phyloP scores from a whole-genome alignment of 106 monocot genomes.

The Dendrobium chrysotoxum region DNA sequence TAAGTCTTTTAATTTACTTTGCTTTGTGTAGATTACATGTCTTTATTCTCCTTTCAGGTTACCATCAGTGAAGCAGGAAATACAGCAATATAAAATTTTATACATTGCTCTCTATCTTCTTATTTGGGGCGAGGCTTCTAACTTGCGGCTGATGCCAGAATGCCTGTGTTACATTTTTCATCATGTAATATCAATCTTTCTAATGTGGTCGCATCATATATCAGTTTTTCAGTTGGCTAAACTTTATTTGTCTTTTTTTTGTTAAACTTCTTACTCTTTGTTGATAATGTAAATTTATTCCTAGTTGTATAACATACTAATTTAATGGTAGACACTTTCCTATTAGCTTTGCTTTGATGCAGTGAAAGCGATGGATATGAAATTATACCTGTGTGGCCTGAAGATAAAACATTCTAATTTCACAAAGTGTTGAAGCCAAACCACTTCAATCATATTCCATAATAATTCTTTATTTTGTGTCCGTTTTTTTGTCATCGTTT shows the following conservation, averaged over 20 bases:
- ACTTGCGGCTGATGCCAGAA: conserved; percentile 79
- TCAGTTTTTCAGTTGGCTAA: not conserved
- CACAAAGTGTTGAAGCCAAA: too few species aligned
- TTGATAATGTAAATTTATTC: too few species aligned
- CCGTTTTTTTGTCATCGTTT: not conserved
- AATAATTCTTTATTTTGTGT: not conserved
- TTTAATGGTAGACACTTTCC: too few species aligned
- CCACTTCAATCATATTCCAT: not conserved
- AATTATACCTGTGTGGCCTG: not conserved
- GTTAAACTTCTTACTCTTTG: not conserved
- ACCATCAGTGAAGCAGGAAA: conserved; percentile 70
- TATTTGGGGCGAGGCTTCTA: conserved; percentile 88
- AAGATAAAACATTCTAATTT: not conserved
- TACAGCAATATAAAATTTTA: conserved; percentile 67
- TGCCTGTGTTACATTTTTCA: conserved; percentile 85
- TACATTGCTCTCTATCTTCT: conserved; percentile 82
- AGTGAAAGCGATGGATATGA: not conserved
- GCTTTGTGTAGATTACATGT: not conserved
- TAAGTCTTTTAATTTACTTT: too few species aligned
- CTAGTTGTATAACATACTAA: too few species aligned
- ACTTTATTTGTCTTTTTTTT: not conserved
- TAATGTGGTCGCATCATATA: not conserved
- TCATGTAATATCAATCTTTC: conserved; percentile 36
- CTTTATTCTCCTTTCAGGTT: conserved; percentile 29
- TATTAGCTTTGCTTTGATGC: too few species aligned